Base-by-base conservation (phyloP, 768 basidiomycete genomes). In the Phlebiopsis flavidoalba region DNA sequence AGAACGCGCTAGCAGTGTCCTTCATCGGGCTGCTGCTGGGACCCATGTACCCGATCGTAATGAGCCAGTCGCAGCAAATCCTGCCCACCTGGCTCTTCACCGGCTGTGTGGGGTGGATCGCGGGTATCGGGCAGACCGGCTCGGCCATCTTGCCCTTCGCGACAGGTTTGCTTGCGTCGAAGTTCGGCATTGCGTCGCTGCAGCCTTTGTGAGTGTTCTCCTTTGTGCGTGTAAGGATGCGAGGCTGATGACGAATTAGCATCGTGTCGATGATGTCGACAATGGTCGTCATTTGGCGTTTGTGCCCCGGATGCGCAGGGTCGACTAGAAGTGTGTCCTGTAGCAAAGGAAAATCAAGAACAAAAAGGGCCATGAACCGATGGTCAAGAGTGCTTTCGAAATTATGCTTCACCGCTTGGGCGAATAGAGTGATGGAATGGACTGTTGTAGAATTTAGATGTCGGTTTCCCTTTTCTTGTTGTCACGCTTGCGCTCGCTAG, bases 121-220 rank as follows among this genome's bases (percentile, higher is more conserved):
- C 71, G 2, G 73, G 74, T 15, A 62, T 71, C 45, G 89, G 90
- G 0, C 85, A 87, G 67, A 83, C 87, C 2, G 90, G 90, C 17
- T 84, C 84, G 46, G 89, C 89, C 0, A 63, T 88, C 7, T 67
- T 91, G 5, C 89, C 91, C 0, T 90, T 92, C 65, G 78, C 90
- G 62, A 87, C 87, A 0, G 89, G 89, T 22, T 79, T 84, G 1
- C 79, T 92, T 24, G 82, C 89, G 6, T 77, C 78, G 24, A 83
- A 77, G 61, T 80, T 83, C 43, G 89, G 81, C 0, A 87, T 89
- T 47, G 73, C 76, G 59, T 80, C 78, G 62, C 68, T 88, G 59
- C 85, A 87, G 64, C 86, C 87, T 7, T 70, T 87, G 86, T 87
- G 64, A 70, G 85, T 73, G 7, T 45, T 47, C 40, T 57, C 24